These are phyloP conservation scores for Stephania japonica DNA, from an alignment of 164 flowering plant genomes.

Conservation along the genomic window DNA sequence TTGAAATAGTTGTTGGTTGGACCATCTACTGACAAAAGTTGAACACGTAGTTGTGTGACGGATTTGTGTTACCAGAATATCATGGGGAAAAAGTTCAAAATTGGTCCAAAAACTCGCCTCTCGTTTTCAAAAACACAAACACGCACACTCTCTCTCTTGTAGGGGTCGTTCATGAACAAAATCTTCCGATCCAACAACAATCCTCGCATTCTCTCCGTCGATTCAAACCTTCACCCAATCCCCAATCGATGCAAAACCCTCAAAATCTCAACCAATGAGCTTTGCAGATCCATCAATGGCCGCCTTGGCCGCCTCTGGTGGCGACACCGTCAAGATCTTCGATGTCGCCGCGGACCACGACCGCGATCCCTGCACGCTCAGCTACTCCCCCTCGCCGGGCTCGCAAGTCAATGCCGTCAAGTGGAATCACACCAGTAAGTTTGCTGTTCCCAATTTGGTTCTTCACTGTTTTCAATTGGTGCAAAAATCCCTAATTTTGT, in stretches of 20 bases:
- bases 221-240: neutral
- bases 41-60: too few relatives aligned
- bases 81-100: neutral
- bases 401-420: slow-evolving; percentile 71
- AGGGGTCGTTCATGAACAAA: neutral
- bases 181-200: neutral
- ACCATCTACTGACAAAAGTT: too few relatives aligned
- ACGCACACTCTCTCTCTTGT: neutral
- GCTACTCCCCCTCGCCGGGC: slow-evolving; percentile 79
- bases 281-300: slow-evolving; percentile 48
- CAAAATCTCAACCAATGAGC: slow-evolving; percentile 28
- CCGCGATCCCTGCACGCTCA: slow-evolving; percentile 75
- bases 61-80: too few relatives aligned
- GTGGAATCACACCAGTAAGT: slow-evolving; percentile 98
- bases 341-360: slow-evolving; percentile 58
- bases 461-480: too few relatives aligned
- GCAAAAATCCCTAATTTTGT: neutral
- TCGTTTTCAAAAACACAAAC: neutral
- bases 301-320: slow-evolving; percentile 68
- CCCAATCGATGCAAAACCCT: neutral
- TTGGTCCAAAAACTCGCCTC: slow-evolving; percentile 1
- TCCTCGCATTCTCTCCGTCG: neutral
- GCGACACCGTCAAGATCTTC: slow-evolving; percentile 89
- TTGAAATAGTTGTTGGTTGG: too few relatives aligned
- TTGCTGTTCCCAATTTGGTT: neutral